Percentiles rank a stretch among this genome's conserved stretches.
Conservation (phyloP, 2,329 filamentous ascomycete genomes). For the Fonsecaea erecta region DNA sequence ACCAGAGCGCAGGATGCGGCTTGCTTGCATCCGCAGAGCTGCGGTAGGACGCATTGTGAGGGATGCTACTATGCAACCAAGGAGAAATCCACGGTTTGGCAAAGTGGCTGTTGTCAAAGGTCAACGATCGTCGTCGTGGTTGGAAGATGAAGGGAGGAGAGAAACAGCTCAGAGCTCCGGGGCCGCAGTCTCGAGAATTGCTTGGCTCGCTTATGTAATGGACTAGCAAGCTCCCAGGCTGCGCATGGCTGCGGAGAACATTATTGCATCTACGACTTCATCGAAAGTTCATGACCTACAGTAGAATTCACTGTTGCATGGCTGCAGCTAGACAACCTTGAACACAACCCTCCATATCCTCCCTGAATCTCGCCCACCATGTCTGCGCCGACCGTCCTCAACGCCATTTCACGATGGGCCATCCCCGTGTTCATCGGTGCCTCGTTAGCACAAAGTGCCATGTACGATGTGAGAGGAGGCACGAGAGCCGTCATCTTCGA, state of each 20-base stretch:
- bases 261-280: neutral
- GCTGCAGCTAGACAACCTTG: neutral
- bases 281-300: conserved; percentile 4
- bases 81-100: neutral
- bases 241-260: conserved; percentile 3
- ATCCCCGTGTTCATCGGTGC: conserved; percentile 73
- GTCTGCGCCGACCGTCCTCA: conserved; percentile 55
- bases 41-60: conserved; percentile 35
- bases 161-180: no score
- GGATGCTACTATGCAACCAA: neutral
- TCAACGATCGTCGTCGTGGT: neutral
- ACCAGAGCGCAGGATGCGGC: conserved; percentile 37
- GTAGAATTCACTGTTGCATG: neutral
- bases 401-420: conserved; percentile 68
- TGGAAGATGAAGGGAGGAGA: neutral
- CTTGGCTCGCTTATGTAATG: conserved; percentile 9
- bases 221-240: neutral
- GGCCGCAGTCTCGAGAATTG: neutral
- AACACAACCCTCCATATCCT: neutral
- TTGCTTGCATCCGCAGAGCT: conserved; percentile 34
- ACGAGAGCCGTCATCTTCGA: conserved; percentile 98
- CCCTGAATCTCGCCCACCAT: conserved; percentile 15
- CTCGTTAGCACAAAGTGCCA: conserved; percentile 72
- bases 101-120: neutral
- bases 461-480: conserved; percentile 97